phyloP scores from a whole-genome alignment of 306 rosid genomes.

The Lathyrus tuberosus region DNA sequence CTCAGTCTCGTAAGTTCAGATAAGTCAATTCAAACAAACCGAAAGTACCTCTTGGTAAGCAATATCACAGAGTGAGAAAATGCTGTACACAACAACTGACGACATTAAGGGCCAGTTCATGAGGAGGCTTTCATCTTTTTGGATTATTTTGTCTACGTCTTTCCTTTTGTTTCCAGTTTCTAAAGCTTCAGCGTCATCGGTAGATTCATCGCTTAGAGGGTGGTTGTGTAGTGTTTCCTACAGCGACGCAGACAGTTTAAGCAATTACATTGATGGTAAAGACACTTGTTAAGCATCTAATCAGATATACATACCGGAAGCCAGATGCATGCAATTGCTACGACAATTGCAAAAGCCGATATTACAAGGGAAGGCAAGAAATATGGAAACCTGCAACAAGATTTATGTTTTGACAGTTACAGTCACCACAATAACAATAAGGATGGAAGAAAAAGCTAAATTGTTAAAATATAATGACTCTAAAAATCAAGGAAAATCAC shows the following conservation, averaged over 20 bases:
- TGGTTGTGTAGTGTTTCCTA: conserved; percentile 88
- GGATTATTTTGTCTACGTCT: conserved; percentile 24
- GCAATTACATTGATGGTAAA: too few species aligned
- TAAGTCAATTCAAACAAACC: too few species aligned
- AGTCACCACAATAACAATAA: not conserved
- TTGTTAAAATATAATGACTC: too few species aligned
- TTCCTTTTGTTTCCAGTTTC: conserved; percentile 47
- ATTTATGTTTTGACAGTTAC: conserved; percentile 7
- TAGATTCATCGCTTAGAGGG: conserved; percentile 19
- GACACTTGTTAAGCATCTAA: too few species aligned
- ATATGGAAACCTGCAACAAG: conserved; percentile 36
- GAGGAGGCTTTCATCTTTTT: conserved; percentile 51
- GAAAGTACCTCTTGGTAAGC: conserved; percentile 74
- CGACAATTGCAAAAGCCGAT: conserved; percentile 38
- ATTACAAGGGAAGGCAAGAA: conserved; percentile 14
- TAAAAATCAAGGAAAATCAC: not conserved
- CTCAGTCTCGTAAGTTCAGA: too few species aligned
- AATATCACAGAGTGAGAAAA: conserved; percentile 78
- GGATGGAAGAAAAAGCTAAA: too few species aligned
- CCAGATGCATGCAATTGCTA: conserved; percentile 50
- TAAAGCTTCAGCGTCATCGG: conserved; percentile 42
- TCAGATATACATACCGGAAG: conserved; percentile 39
- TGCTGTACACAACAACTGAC: conserved; percentile 62
- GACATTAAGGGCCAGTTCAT: conserved; percentile 88
- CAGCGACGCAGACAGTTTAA: not conserved